Evolutionary conservation across 2,329 filamentous ascomycete species (phyloP).

Genomic region (Pseudovirgaria hyperparasitica): DNA sequence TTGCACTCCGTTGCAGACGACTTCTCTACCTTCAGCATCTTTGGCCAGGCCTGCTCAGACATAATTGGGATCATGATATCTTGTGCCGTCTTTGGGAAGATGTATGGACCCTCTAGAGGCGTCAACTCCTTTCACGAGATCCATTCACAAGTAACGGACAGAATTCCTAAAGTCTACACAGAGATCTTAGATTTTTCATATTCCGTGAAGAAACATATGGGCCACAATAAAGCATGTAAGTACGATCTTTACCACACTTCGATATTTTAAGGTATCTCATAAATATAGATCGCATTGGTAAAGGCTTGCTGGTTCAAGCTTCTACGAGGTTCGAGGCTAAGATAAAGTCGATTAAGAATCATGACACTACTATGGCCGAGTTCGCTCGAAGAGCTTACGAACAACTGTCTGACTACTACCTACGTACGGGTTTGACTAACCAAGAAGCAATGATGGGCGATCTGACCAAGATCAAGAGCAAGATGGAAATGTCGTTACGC

Average conservation of each 20-base stretch:
- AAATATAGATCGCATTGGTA: slow-evolving; percentile 2
- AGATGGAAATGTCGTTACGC: neutral
- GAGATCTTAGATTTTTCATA: slow-evolving; percentile 3
- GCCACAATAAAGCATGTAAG: slow-evolving; percentile 2
- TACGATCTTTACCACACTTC: too few relatives aligned
- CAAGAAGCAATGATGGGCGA: neutral
- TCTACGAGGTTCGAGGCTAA: slow-evolving; percentile 1
- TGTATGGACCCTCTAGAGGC: slow-evolving; percentile 1
- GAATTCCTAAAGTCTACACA: slow-evolving; percentile 2
- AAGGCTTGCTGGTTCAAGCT: slow-evolving; percentile 1
- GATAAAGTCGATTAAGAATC: slow-evolving; percentile 2
- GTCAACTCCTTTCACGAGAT: slow-evolving; percentile 3
- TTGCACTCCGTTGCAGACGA: slow-evolving; percentile 3
- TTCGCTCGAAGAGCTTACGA: slow-evolving; percentile 2
- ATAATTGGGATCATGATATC: slow-evolving; percentile 3
- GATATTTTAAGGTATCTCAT: too few relatives aligned
- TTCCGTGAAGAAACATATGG: slow-evolving; percentile 3
- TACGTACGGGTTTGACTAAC: neutral
- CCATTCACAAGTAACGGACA: slow-evolving; percentile 1
- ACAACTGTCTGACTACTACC: slow-evolving; percentile 1
- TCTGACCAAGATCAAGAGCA: neutral
- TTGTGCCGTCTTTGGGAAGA: slow-evolving; percentile 1
- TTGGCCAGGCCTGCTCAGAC: slow-evolving; percentile 2
- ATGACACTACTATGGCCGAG: slow-evolving; percentile 1
- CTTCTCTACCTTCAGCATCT: slow-evolving; percentile 2